Base-by-base conservation (phyloP, 2,329 filamentous ascomycete genomes). In the Claviceps digitariae region DNA sequence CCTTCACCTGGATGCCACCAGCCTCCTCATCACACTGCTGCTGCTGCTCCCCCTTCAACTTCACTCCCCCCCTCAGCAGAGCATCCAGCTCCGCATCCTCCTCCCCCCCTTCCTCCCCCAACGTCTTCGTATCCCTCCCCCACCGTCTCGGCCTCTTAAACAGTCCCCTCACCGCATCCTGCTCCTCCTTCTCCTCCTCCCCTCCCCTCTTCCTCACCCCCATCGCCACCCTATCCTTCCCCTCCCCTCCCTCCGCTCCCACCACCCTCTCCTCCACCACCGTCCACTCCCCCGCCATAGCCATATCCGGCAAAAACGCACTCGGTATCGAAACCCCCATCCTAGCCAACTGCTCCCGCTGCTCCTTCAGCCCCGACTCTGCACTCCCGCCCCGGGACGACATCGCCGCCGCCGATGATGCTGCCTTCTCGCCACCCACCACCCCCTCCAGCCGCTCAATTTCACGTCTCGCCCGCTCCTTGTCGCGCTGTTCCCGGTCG, bases 231-330 rank as follows among this genome's bases (percentile, higher is more conserved):
- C 6, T 71, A 70, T 21, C 74, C 9, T 27, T 25, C 21, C 2
- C 17, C 15, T 12, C 13, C 15, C 36, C 46, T 21, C 25, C 66
- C 15, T 74, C 72, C 15, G 75, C 69, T 20, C 75, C 69, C 23
- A 83, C 68, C 4, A 81, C 74, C 46, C 81, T 75, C 43, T 87
- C 79, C 6, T 78, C 81, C 55, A 79, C 83, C 12, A 84, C 79
- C 0, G 88, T 82, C 91, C 91, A 98, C 52, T 95, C 87, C 34
- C 93, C 89, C 4, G 85, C 83, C 73, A 96, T 82, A 5, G 90
- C 90, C 80, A 96, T 82, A 55, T 93, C 87, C 2, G 78, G 75
- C 55, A 88, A 76, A 54, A 88, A 82, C 58, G 86, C 83, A 46
- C 87, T 83, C 0, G 93, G 93, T 52, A 97, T 79, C 48, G 82